A percentile compares a stretch with the other conserved stretches of the same genome.
Evolutionary conservation across 2,329 filamentous ascomycete species (phyloP).

Genomic region (Trichoderma citrinoviride): DNA sequence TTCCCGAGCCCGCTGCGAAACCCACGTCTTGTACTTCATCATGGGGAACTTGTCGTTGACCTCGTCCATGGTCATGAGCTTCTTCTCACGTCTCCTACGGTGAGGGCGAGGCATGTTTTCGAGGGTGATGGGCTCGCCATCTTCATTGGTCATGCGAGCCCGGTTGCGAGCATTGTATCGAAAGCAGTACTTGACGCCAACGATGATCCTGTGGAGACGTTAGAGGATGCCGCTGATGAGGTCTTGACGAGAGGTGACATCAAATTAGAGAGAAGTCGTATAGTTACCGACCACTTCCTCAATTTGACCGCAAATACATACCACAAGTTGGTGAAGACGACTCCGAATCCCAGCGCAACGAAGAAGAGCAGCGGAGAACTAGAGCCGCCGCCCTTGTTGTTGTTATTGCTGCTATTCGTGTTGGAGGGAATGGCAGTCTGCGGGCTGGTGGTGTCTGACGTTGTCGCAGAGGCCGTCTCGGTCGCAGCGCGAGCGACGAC

Average conservation of each 20-base stretch:
- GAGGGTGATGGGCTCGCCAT: constrained; percentile 85
- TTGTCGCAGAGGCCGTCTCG: constrained; percentile 21
- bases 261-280: neutral
- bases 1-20: constrained; percentile 75
- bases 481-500: constrained; percentile 38
- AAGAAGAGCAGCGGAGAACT: constrained; percentile 67
- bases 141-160: constrained; percentile 70
- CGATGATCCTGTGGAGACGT: constrained; percentile 76
- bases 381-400: constrained; percentile 27
- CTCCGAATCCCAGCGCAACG: constrained; percentile 91
- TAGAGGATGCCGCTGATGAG: neutral
- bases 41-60: constrained; percentile 97
- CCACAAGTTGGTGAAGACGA: constrained; percentile 99
- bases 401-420: constrained; percentile 25
- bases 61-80: constrained; percentile 98
- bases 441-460: constrained; percentile 21
- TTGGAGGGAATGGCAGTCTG: constrained; percentile 22
- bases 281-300: neutral
- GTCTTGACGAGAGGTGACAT: neutral
- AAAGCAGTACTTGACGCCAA: constrained; percentile 99
- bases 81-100: constrained; percentile 89
- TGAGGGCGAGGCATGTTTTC: constrained; percentile 81
- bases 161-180: constrained; percentile 94
- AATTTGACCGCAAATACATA: constrained; percentile 46
- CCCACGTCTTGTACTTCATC: constrained; percentile 95